A percentile compares a stretch with the other conserved stretches of the same genome.
Evolutionary conservation across 1,284 basidiomycete species (phyloP).

Genomic region (Austroboletus novae-zelandiae): DNA sequence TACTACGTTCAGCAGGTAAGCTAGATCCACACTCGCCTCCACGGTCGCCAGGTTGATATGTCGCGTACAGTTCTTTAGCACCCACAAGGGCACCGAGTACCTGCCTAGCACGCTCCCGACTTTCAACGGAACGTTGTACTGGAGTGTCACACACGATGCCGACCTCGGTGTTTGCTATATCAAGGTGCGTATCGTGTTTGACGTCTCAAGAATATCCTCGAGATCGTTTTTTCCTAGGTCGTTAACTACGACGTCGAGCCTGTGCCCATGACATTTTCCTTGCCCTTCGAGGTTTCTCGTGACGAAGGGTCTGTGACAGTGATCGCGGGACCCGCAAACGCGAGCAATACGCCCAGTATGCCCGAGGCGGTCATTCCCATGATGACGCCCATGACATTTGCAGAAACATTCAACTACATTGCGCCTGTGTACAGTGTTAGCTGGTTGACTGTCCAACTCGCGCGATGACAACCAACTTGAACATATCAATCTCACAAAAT

Average conservation of each 20-base stretch:
- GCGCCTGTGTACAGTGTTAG: conserved; percentile 59
- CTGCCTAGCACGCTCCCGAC: conserved; percentile 60
- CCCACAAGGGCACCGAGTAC: conserved; percentile 59
- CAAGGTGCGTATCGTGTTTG: conserved; percentile 41
- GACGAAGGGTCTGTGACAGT: conserved; percentile 47
- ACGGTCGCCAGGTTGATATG: conserved; percentile 1
- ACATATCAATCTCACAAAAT: no score
- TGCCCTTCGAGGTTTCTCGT: conserved; percentile 52
- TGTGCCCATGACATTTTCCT: conserved; percentile 46
- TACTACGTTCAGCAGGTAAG: conserved; percentile 64
- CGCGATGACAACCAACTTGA: no score
- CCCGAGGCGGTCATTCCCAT: conserved; percentile 48
- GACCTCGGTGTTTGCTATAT: conserved; percentile 46
- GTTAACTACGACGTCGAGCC: conserved; percentile 47
- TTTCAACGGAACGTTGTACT: conserved; percentile 48
- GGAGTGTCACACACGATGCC: conserved; percentile 54
- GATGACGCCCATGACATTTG: conserved; percentile 44
- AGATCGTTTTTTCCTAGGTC: conserved; percentile 36
- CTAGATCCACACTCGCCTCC: neutral
- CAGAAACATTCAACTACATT: conserved; percentile 52
- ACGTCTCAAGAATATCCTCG: neutral
- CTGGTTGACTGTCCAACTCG: conserved; percentile 43
- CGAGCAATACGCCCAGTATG: conserved; percentile 53
- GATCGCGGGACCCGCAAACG: conserved; percentile 40
- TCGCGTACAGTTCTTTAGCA: conserved; percentile 52